phyloP scores from a whole-genome alignment of 2,329 filamentous ascomycete genomes.

The Tolypocladium ophioglossoides region DNA sequence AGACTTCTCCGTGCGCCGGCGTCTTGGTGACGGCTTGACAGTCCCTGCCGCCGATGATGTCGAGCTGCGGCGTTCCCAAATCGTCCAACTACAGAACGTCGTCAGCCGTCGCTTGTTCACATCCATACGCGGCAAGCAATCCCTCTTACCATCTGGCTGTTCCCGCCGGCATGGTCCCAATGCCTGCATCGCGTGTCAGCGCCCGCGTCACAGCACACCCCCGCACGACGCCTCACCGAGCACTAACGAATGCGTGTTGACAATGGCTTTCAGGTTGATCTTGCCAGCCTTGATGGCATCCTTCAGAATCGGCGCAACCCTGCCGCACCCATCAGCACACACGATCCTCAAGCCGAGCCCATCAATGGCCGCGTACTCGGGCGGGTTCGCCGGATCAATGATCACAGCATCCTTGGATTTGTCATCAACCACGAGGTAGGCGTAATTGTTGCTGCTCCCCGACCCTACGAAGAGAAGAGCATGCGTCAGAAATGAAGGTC shows the following conservation, averaged over 20 bases:
- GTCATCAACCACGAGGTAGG: conserved; percentile 71
- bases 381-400: conserved; percentile 69
- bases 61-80: conserved; percentile 49
- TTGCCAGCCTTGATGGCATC: conserved; percentile 58
- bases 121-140: background rate
- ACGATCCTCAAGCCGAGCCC: too few species aligned
- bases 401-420: conserved; percentile 69
- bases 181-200: conserved; percentile 47
- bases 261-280: conserved; percentile 78
- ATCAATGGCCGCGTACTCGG: conserved; percentile 47
- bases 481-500: background rate
- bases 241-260: conserved; percentile 95
- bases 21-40: conserved; percentile 72
- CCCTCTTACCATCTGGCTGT: conserved; percentile 59
- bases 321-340: conserved; percentile 14
- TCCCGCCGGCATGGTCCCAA: conserved; percentile 89
- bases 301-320: conserved; percentile 56
- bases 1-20: conserved; percentile 63
- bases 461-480: conserved; percentile 44
- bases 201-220: background rate
- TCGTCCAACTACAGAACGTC: conserved; percentile 21
- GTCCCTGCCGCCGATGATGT: conserved; percentile 80
- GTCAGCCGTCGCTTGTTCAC: conserved; percentile 1
- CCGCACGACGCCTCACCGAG: background rate
- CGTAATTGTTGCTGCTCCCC: conserved; percentile 72